A percentile compares a stretch with the other conserved stretches of the same genome.
Evolutionary conservation across 73 alveolate genomes (phyloP).

Genomic region (Symbiodinium pilosum): DNA sequence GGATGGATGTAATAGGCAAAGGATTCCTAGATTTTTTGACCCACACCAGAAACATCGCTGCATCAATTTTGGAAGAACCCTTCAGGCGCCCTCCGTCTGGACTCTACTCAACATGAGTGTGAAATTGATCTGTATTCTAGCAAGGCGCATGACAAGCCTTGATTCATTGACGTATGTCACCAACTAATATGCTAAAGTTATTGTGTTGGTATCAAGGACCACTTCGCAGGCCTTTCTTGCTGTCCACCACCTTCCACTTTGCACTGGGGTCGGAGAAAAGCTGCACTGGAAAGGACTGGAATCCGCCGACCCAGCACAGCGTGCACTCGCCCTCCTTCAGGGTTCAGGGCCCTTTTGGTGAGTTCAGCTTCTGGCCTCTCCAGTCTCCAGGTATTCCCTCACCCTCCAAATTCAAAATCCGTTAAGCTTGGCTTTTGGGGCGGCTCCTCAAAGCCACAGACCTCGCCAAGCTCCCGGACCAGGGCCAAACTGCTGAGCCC

Average conservation of each 20-base stretch:
- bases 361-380: too few relatives aligned
- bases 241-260: conserved; percentile 85
- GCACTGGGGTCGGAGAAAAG: conserved; percentile 62
- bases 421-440: background rate
- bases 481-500: conserved; percentile 64
- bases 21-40: too few relatives aligned
- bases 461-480: conserved; percentile 76
- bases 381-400: background rate
- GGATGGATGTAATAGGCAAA: too few relatives aligned
- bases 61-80: background rate
- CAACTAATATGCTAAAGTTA: too few relatives aligned
- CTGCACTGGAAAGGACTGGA: conserved; percentile 75
- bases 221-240: conserved; percentile 41
- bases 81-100: too few relatives aligned
- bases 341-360: background rate
- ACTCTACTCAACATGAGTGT: too few relatives aligned
- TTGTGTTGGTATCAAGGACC: too few relatives aligned
- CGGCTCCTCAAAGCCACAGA: conserved; percentile 85
- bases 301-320: conserved; percentile 84
- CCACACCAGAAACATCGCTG: background rate
- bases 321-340: conserved; percentile 93
- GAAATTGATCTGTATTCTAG: too few relatives aligned
- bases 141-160: too few relatives aligned
- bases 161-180: too few relatives aligned
- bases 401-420: background rate